Evolutionary conservation across 805 yeast genomes (phyloP), one percentile per base, ranked within the genome.

Genomic region (Yarrowia sp.): DNA sequence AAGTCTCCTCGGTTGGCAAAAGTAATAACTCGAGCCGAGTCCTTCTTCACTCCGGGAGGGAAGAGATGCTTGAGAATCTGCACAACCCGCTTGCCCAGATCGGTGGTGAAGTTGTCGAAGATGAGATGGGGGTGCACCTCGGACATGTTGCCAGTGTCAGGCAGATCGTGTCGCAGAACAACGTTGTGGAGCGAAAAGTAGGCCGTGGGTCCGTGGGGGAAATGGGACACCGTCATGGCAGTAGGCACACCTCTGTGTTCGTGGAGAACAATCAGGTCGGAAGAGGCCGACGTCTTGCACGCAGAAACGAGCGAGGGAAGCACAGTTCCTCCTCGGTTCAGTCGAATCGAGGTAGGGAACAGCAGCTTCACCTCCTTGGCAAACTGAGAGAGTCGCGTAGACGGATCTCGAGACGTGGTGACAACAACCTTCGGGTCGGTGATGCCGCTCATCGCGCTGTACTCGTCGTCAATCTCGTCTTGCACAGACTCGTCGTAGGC

Each of bases 241-340:
- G 97, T 92, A 59, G 99, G 99, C 0, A 90, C 93, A 82, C 99
- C 99, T 75, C 99, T 82, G 75, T 94, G 99, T 72, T 94, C 99
- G 72, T 94, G 98, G 21, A 94, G 76, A 3, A 94, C 81, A 22
- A 94, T 78, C 67, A 94, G 76, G 72, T 94, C 99, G 1, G 94
- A 86, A 9, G 93, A 84, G 16, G 88, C 88, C 0, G 93, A 84
- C 60, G 86, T 77, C 63, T 87, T 82, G 74, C 97, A 91, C 0
- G 96, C 90, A 49, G 85, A 83, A 3, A 90, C 96, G 47, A 94
- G 76, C 58, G 87, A 86, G 0, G 96, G 87, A 79, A 94, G 83
- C 61, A 94, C 82, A 64, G 92, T 87, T 68, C 86, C 89, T 81
- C 99, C 99, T 77, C 99, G 83, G 74, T 94, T 94, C 63, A 94